Conservation (phyloP, 768 basidiomycete species). For the Tubosaeta brunneosetosa region DNA sequence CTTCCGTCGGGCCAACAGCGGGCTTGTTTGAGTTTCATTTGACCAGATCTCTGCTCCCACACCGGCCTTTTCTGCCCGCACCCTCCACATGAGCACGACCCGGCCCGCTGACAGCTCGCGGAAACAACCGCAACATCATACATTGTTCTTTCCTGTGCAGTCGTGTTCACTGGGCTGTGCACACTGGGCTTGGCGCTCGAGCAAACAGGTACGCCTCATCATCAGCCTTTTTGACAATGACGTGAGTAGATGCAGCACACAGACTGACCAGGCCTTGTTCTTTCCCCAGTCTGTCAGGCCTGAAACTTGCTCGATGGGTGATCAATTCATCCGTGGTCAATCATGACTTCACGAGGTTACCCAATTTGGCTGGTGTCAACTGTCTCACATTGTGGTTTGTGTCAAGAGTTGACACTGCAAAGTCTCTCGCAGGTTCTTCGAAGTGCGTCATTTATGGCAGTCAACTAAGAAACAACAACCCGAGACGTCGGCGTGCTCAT, state of each 20-base stretch:
- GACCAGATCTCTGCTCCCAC: slow-evolving; percentile 22
- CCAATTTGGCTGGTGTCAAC: not conserved
- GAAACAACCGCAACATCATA: not conserved
- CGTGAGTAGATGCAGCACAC: not conserved
- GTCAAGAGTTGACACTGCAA: not conserved
- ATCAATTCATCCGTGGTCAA: not conserved
- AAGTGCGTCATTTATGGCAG: not conserved
- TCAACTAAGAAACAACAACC: not conserved
- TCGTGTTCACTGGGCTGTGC: not conserved
- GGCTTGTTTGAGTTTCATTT: slow-evolving; percentile 29
- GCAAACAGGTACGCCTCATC: not conserved
- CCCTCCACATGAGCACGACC: not conserved
- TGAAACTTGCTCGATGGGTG: not conserved
- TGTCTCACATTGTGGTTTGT: no score
- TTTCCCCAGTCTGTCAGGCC: slow-evolving; percentile 6
- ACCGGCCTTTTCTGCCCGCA: slow-evolving; percentile 24
- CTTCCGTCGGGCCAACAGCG: slow-evolving; percentile 24
- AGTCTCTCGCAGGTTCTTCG: not conserved
- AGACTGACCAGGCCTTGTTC: not conserved
- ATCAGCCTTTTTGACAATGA: no score
- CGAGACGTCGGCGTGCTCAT: not conserved
- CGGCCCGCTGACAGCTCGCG: not conserved
- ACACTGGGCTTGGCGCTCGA: not conserved
- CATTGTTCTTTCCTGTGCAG: not conserved
- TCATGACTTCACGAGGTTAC: not conserved